A percentile compares a stretch with the other conserved stretches of the same genome.
Evolutionary conservation across 495 filamentous ascomycete genomes (phyloP).

Genomic region (Bacidia rubella): DNA sequence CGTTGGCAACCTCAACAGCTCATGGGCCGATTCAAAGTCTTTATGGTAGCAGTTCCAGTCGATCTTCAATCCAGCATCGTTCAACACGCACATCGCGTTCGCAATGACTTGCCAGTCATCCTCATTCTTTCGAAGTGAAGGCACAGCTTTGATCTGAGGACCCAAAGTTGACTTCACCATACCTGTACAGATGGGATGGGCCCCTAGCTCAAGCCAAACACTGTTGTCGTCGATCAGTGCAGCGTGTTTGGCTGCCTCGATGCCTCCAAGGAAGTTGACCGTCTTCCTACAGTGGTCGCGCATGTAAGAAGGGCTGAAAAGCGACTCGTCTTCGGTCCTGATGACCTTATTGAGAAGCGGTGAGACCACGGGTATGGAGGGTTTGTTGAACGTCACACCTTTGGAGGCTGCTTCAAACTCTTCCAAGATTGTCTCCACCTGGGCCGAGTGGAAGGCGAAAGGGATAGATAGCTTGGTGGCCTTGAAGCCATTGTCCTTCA

Average conservation of each 20-base stretch:
- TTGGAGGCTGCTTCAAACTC: constrained; percentile 42
- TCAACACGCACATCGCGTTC: constrained; percentile 27
- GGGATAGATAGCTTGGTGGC: constrained; percentile 23
- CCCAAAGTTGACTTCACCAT: constrained; percentile 37
- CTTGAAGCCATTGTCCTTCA: constrained; percentile 15
- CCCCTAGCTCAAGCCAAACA: constrained; percentile 18
- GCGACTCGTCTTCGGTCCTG: neutral
- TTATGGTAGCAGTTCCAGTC: constrained; percentile 36
- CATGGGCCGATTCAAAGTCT: constrained; percentile 29
- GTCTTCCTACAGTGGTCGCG: constrained; percentile 10
- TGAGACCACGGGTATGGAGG: constrained; percentile 55
- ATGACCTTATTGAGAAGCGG: constrained; percentile 31
- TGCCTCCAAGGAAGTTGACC: constrained; percentile 14
- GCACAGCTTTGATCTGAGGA: constrained; percentile 6
- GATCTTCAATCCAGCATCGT: constrained; percentile 27
- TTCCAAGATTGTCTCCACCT: constrained; percentile 56
- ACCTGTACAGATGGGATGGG: constrained; percentile 12
- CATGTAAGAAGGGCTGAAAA: constrained; percentile 13
- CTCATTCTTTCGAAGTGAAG: constrained; percentile 20
- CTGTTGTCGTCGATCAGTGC: constrained; percentile 7
- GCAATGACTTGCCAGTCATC: constrained; percentile 34
- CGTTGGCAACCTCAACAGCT: constrained; percentile 30
- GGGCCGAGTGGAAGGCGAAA: constrained; percentile 60
- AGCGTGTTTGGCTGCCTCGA: constrained; percentile 7
- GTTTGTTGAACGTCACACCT: constrained; percentile 43